Base-by-base conservation (phyloP, 345 rosid genomes). In the Melaleuca quinquenervia region DNA sequence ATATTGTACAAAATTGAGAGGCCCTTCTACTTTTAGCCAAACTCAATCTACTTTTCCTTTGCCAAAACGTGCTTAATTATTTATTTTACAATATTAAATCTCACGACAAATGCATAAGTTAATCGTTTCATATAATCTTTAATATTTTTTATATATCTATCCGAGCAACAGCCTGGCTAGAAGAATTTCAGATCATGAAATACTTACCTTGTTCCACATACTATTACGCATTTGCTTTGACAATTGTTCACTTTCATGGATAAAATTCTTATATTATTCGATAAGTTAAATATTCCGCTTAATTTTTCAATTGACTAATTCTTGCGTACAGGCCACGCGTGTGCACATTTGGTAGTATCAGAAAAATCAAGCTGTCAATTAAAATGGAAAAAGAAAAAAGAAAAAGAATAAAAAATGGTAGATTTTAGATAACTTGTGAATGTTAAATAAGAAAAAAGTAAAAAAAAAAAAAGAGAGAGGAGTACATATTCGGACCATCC, bases 251-350 rank as follows among this genome's bases (percentile, higher is more conserved):
- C n/a, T 54, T 54, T 54, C 22, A 54, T 54, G 8, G 21, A 6
- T 21, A 2, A 64, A 32, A 64, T 64, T 32, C 6, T 64, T 32
- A 3, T 64, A 5, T 2, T 0, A 64, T 18, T 64, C 4, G 78
- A 1, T 16, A 27, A 64, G 32, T 16, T 32, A 32, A 64, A 32
- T 64, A 32, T 32, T 10, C 2, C 32, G 13, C 13, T 32, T 4
- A 29, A 15, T 32, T 32, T 56, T 64, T 32, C 45, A 64, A 32
- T 0, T 32, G 12, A 64, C 32, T 16, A 64, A 64, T 32, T 64
- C 24, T 64, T 8, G 11, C 22, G 5, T 1, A 15, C 9, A 29
- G 5, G 11, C 0, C 7, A 29, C 0, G 44, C 0, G 0, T 62
- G 11, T 2, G 44, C 3, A 62, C 1, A 8, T 62, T 32, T 62